These are phyloP conservation scores for Mycena alexandri DNA, from an alignment of 768 basidiomycete genomes.

Conservation along the genomic window DNA sequence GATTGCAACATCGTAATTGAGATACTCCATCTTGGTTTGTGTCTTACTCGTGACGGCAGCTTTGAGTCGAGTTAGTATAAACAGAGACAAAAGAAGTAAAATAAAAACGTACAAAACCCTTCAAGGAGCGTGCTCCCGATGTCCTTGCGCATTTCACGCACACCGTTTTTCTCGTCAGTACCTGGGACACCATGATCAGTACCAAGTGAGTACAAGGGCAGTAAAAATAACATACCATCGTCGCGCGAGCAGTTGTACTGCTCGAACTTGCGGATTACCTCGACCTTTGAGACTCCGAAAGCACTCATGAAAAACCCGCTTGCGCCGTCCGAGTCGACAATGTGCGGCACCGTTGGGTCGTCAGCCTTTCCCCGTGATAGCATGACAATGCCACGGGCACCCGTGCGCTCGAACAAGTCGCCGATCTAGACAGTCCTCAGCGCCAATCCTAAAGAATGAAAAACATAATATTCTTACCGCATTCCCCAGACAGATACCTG, in stretches of 20 bases:
- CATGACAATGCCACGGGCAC: neutral
- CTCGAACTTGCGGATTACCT: neutral
- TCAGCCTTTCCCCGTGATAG: neutral
- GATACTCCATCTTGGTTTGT: neutral
- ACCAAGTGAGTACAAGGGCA: too few species aligned
- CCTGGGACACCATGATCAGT: neutral
- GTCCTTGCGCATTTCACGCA: neutral
- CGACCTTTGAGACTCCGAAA: neutral
- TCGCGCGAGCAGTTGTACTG: neutral
- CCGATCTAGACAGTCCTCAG: neutral
- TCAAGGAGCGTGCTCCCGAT: neutral
- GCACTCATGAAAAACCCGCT: neutral
- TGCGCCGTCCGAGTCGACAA: neutral
- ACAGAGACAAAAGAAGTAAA: neutral
- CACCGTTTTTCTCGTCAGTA: neutral
- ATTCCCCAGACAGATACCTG: neutral
- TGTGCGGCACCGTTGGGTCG: neutral
- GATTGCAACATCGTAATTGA: neutral
- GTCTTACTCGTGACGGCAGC: neutral
- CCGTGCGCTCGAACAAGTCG: neutral
- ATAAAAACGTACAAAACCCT: neutral
- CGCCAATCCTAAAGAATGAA: neutral
- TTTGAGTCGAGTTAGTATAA: neutral
- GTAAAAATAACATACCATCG: neutral
- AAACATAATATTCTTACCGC: neutral